Conservation (phyloP, 2,329 filamentous ascomycete genomes). For the Paradendryphiella salina region DNA sequence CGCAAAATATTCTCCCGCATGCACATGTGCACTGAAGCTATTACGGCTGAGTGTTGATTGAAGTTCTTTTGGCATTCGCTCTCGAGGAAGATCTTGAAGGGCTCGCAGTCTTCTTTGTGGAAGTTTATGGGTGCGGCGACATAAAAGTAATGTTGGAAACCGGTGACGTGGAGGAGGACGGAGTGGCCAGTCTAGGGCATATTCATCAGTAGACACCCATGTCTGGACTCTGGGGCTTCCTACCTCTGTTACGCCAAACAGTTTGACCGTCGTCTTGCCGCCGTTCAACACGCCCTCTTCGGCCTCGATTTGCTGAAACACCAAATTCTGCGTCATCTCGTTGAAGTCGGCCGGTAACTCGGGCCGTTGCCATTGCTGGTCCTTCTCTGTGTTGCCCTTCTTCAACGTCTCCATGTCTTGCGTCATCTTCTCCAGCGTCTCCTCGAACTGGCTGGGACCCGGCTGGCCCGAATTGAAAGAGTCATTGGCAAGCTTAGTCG, state of each 20-base stretch:
- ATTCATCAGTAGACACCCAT: constrained; percentile 16
- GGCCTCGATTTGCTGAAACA: constrained; percentile 93
- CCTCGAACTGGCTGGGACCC: constrained; percentile 90
- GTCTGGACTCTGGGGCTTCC: constrained; percentile 6
- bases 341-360: constrained; percentile 61
- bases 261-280: constrained; percentile 76
- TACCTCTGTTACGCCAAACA: constrained; percentile 90
- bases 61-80: constrained; percentile 63
- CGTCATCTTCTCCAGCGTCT: constrained; percentile 92
- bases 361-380: constrained; percentile 85
- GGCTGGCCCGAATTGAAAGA: constrained; percentile 69
- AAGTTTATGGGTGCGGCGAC: constrained; percentile 86
- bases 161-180: constrained; percentile 89
- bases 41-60: constrained; percentile 66
- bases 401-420: constrained; percentile 88
- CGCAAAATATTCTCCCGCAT: constrained; percentile 91
- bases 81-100: constrained; percentile 81
- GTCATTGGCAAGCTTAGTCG: constrained; percentile 64
- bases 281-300: constrained; percentile 85
- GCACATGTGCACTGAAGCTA: constrained; percentile 79
- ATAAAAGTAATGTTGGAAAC: constrained; percentile 96
- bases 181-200: constrained; percentile 70
- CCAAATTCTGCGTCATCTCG: constrained; percentile 68
- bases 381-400: constrained; percentile 84
- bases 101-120: constrained; percentile 72